Percentiles rank a stretch among this genome's conserved stretches.
These are phyloP conservation scores for Saprolegnia parasitica DNA, from an alignment of 352 stramenopile genomes.

Conservation along the genomic window DNA sequence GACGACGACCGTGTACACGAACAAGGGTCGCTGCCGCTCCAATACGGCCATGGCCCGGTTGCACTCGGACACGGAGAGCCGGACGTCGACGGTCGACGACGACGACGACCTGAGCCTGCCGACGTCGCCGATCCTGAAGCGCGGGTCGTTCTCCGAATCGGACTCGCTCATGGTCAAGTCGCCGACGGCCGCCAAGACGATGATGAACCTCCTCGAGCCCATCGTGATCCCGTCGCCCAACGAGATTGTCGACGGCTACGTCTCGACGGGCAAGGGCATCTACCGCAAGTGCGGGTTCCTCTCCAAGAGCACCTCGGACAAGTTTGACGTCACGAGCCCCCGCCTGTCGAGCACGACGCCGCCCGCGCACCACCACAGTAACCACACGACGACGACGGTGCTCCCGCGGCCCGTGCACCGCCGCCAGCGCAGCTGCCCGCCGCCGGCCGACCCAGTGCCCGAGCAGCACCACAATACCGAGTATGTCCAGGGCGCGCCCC, in stretches of 20 bases:
- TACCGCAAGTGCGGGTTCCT: slow-evolving; percentile 75
- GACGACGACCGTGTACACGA: slow-evolving; percentile 6
- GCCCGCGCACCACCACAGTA: not conserved
- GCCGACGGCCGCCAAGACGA: slow-evolving; percentile 38
- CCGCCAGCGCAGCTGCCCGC: slow-evolving; percentile 19
- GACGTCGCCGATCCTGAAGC: slow-evolving; percentile 2
- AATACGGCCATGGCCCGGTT: slow-evolving; percentile 6
- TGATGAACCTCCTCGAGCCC: slow-evolving; percentile 42
- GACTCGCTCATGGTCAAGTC: slow-evolving; percentile 13
- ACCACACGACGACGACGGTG: not conserved
- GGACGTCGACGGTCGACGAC: not conserved
- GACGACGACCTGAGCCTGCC: slow-evolving; percentile 13
- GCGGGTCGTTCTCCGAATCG: not conserved
- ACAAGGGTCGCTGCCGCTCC: slow-evolving; percentile 6
- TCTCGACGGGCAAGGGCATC: slow-evolving; percentile 83
- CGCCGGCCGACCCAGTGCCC: not conserved
- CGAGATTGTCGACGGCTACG: slow-evolving; percentile 65
- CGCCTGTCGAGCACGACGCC: not conserved
- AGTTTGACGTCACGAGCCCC: slow-evolving; percentile 5
- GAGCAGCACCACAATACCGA: slow-evolving; percentile 15
- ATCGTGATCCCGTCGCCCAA: slow-evolving; percentile 46
- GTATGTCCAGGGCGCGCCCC: slow-evolving; percentile 39
- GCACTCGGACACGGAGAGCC: slow-evolving; percentile 6
- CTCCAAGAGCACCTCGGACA: slow-evolving; percentile 2
- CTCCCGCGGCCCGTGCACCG: slow-evolving; percentile 8